Evolutionary conservation across 352 stramenopile species (phyloP).

Genomic region (Phytophthora melonis): DNA sequence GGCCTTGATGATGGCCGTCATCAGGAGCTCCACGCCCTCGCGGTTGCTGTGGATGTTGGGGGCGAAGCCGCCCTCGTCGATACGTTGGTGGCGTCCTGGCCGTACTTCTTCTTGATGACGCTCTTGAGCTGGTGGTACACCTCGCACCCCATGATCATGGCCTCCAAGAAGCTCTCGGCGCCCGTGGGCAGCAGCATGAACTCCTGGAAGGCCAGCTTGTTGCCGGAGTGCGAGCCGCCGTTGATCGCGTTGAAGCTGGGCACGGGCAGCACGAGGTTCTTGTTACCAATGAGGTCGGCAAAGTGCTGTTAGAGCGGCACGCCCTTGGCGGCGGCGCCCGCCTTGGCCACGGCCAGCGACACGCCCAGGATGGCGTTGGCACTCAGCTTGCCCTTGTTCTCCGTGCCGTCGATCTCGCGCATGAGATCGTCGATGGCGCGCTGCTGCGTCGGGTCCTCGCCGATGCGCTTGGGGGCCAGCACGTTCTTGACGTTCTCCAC

Average conservation of each 20-base stretch:
- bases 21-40: constrained; percentile 95
- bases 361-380: constrained; percentile 99
- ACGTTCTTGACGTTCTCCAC: constrained; percentile 99
- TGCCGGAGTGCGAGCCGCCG: constrained; percentile 98
- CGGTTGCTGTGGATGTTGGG: constrained; percentile 97
- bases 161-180: constrained; percentile 91
- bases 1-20: constrained; percentile 96
- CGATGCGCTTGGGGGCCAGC: constrained; percentile 95
- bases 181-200: constrained; percentile 98
- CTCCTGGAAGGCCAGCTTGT: constrained; percentile 99
- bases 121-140: constrained; percentile 99
- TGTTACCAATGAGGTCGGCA: constrained; percentile 98
- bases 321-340: constrained; percentile 94
- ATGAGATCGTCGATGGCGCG: constrained; percentile 96
- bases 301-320: constrained; percentile 98
- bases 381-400: constrained; percentile 99
- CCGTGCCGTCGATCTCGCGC: constrained; percentile 95
- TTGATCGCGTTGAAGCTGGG: constrained; percentile 99
- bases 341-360: constrained; percentile 97
- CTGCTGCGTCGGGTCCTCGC: constrained; percentile 97
- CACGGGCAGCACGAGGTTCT: constrained; percentile 94
- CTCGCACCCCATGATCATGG: constrained; percentile 98
- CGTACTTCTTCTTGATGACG: constrained; percentile 99
- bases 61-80: constrained; percentile 99
- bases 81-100: constrained; percentile 98